Percentiles rank a stretch among this genome's conserved stretches.
Evolutionary conservation across 129 eudicot genomes (phyloP).

Genomic region (Chrysanthemum lavandulifolium): DNA sequence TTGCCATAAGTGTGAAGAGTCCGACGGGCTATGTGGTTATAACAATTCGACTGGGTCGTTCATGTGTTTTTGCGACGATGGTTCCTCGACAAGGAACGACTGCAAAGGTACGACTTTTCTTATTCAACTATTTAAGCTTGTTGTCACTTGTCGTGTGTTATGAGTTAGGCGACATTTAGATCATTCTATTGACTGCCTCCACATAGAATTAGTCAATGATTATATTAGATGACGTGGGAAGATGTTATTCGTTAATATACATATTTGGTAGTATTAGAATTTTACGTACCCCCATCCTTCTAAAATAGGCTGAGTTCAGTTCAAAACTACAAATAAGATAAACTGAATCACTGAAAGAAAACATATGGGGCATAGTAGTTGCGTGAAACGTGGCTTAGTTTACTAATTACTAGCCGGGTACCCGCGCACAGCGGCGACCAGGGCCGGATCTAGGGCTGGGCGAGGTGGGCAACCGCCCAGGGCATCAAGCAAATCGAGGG

Average conservation of each 20-base stretch:
- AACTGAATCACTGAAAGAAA: too few species aligned
- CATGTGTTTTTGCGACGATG: constrained; percentile 24
- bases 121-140: neutral
- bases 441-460: too few species aligned
- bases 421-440: too few species aligned
- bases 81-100: neutral
- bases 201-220: constrained; percentile 9
- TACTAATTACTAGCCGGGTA: too few species aligned
- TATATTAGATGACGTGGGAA: too few species aligned
- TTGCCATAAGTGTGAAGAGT: constrained; percentile 13
- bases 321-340: neutral
- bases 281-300: neutral
- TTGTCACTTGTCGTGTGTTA: neutral
- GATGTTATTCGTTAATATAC: too few species aligned
- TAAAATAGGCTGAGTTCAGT: neutral
- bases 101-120: constrained; percentile 20
- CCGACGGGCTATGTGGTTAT: constrained; percentile 14
- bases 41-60: neutral
- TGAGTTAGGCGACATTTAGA: too few species aligned
- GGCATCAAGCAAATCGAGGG: too few species aligned
- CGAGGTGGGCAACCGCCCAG: too few species aligned
- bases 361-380: too few species aligned
- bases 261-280: too few species aligned
- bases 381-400: too few species aligned
- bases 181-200: neutral